Evolutionary conservation across 164 flowering plant genomes (phyloP), one percentile per base, ranked within the genome.

Genomic region (Houttuynia cordata): DNA sequence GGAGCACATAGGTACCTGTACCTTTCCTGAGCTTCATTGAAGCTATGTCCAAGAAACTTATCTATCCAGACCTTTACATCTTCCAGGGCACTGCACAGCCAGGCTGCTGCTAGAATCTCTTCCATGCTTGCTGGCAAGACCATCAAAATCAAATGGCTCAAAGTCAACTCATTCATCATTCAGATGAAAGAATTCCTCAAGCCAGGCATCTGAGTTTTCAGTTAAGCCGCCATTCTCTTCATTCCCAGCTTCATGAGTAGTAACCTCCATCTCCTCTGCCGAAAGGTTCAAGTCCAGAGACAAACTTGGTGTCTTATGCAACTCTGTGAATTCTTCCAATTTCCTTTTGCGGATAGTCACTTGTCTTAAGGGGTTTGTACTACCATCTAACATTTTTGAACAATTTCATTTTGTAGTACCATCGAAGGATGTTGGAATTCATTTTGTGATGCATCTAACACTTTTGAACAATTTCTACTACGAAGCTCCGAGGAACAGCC

Each of bases 261-360:
- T 63, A 53, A 56, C 62, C 63, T 81, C 86, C 60, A 53, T 63
- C 51, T 77, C 86, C 61, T 87, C 84, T 7, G 81, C 80, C 5
- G 97, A 88, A 23, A 88, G 75, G 69, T 94, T 94, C 72, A 94
- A 74, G 74, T 94, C 99, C 19, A 90, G 79, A 67, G 21, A 56
- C 59, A 53, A 24, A 34, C 58, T 69, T 30, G 89, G 67, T 20
- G 72, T 62, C 68, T 70, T 82, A 63, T 75, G 70, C 55, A 19
- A 8, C 5, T 25, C 12, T 25, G 64, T 70, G 57, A 62, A 30
- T 8, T 57, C 70, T 19, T 47, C 60, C 42, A 76, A 69, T 78
- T 88, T 91, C 64, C 97, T 73, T 62, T 91, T 88, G 59, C 74
- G 75, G 70, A 69, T 22, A 20, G 69, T 62, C 13, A 45, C 56